Base-by-base conservation (phyloP, 768 basidiomycete species). In the Pholiota microspora region DNA sequence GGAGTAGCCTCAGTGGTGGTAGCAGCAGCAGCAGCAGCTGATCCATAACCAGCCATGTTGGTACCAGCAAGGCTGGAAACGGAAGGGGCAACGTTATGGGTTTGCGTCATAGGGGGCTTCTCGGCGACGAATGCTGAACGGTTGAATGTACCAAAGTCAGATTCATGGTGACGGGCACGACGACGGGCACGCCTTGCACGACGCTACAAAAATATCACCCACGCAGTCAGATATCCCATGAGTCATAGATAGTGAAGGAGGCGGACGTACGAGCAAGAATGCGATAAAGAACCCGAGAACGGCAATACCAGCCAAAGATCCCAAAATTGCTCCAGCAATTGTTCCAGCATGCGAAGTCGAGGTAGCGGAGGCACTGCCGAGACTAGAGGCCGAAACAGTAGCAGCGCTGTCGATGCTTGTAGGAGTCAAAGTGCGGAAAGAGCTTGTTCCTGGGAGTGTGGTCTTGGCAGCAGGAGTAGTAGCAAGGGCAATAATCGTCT, bases 261-360 rank as follows among this genome's bases (percentile, higher is more conserved):
- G 34, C 28, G 23, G 36, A 57, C 54, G 23, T 64, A 78, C 77
- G 38, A 78, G 59, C 55, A 78, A 57, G 63, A 71, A 77, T 18
- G 72, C 65, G 54, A 73, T 40, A 54, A 78, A 53, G 47, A 77
- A 69, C 21, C 70, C 71, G 46, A 74, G 51, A 52, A 77, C 38
- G 32, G 72, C 70, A 47, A 72, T 60, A 51, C 74, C 61, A n/a
- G 69, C 52, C 4, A 73, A 69, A 28, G 71, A 54, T 21, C 70
- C 78, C 1, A 66, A 66, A 28, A 81, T 67, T 44, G 70, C 75
- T 21, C 76, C 79, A 9, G 76, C 72, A 45, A 81, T 66, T 23
- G 75, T 63, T n/a, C 77, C 79, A 13, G 75, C 70, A 44, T 69
- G 69, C 44, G 75, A 40, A 7, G 64, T 67, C 18, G 63, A 59